Percentiles rank a stretch among this genome's conserved stretches.
Evolutionary conservation across 2,329 filamentous ascomycete species (phyloP).

Genomic region (Fusarium nisikadoi): DNA sequence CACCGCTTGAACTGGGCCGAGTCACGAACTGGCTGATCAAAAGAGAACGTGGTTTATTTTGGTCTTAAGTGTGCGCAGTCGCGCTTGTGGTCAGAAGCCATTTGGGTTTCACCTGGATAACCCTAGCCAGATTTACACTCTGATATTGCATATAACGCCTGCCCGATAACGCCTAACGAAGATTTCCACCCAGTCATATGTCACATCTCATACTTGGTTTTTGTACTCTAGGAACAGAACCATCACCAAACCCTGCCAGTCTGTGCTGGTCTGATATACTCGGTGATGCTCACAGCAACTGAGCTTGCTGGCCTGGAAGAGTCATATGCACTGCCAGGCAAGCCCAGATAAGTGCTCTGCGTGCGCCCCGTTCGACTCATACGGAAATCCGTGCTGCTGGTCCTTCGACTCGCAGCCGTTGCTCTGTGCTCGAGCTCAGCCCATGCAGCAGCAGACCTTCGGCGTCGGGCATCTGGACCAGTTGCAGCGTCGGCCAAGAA

Average conservation of each 20-base stretch:
- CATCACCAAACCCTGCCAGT: conserved; percentile 17
- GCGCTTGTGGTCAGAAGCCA: neutral
- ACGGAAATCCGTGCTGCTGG: conserved; percentile 15
- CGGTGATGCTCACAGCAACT: conserved; percentile 28
- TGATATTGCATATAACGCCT: conserved; percentile 18
- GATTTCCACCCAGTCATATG: neutral
- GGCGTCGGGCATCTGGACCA: conserved; percentile 1
- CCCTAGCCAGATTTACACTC: neutral
- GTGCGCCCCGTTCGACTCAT: conserved; percentile 13
- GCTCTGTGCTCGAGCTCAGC: conserved; percentile 29
- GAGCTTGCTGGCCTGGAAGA: conserved; percentile 24
- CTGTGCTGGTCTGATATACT: conserved; percentile 32
- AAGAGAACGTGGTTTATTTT: conserved; percentile 14
- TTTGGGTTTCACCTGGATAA: neutral
- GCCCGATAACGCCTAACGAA: neutral
- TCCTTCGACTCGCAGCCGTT: conserved; percentile 2
- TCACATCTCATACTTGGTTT: neutral
- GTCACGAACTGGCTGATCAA: neutral
- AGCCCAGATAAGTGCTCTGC: conserved; percentile 26
- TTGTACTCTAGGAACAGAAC: neutral
- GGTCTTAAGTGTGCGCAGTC: neutral
- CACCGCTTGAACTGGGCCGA: neutral
- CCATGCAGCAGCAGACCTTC: conserved; percentile 33
- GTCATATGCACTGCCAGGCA: conserved; percentile 12
- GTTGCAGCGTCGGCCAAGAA: conserved; percentile 38